Evolutionary conservation across 116 monocot species (phyloP).

Genomic region (Dioscorea cayenensis): DNA sequence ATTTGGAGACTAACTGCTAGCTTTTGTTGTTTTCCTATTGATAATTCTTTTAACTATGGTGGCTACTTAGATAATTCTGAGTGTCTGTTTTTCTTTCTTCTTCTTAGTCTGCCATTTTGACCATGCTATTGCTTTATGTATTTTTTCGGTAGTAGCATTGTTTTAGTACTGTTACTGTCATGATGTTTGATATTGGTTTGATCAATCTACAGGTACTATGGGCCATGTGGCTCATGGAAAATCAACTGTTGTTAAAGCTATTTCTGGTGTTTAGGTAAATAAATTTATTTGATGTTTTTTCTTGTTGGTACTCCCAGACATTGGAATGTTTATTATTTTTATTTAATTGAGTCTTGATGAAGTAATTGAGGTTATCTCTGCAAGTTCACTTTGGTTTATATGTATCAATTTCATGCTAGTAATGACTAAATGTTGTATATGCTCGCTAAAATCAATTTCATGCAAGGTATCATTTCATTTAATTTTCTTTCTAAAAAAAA

Average conservation of each 20-base stretch:
- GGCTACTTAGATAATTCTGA: neutral
- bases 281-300: slow-evolving; percentile 1
- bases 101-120: neutral
- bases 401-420: too few relatives aligned
- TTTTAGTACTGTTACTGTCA: too few relatives aligned
- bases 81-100: neutral
- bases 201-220: slow-evolving; percentile 58
- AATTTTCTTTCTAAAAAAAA: neutral
- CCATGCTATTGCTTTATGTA: neutral
- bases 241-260: slow-evolving; percentile 83
- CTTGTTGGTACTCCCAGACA: neutral
- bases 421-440: too few relatives aligned
- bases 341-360: neutral
- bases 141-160: too few relatives aligned
- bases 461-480: neutral
- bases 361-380: neutral
- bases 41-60: neutral
- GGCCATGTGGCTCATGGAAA: slow-evolving; percentile 99
- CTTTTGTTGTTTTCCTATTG: neutral
- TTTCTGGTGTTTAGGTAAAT: slow-evolving; percentile 90
- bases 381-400: neutral
- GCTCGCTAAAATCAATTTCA: too few relatives aligned
- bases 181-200: neutral
- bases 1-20: too few relatives aligned
- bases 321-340: neutral